Percentiles rank a stretch among this genome's conserved stretches.
Conservation (phyloP, 106 monocot genomes). For the Vanilla planifolia region DNA sequence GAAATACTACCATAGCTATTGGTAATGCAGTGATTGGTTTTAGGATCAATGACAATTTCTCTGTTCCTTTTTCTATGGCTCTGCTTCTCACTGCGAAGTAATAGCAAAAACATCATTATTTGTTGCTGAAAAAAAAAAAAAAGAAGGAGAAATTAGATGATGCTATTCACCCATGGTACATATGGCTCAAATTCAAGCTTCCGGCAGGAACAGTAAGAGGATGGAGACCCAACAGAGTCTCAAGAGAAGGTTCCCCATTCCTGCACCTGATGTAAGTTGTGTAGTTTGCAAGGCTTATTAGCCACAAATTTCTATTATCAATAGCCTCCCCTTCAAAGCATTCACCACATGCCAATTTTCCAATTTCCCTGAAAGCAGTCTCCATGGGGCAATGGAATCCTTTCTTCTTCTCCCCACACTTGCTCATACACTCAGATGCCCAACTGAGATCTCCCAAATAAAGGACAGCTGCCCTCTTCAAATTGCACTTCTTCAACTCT, state of each 20-base stretch:
- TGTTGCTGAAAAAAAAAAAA: no score
- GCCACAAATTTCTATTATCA: conserved; percentile 41
- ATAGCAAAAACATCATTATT: no score
- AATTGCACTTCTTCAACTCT: conserved; percentile 46
- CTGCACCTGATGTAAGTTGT: conserved; percentile 57
- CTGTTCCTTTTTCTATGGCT: conserved; percentile 16
- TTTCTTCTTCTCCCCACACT: conserved; percentile 20
- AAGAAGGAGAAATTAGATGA: not conserved
- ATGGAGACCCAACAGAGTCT: conserved; percentile 50
- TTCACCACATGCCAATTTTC: conserved; percentile 28
- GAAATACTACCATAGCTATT: conserved; percentile 12
- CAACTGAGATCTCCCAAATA: conserved; percentile 65
- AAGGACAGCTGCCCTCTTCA: conserved; percentile 40
- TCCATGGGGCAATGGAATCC: conserved; percentile 50
- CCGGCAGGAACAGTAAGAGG: conserved; percentile 38
- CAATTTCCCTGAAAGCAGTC: conserved; percentile 64
- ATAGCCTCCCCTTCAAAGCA: not conserved
- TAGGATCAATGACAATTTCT: conserved; percentile 25
- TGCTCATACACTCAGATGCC: conserved; percentile 52
- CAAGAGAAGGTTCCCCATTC: conserved; percentile 50
- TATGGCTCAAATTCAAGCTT: conserved; percentile 55
- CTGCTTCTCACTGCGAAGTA: conserved; percentile 31
- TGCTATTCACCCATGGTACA: conserved; percentile 31
- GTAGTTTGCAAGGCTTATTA: conserved; percentile 56
- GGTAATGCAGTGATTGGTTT: no score